Evolutionary conservation across 2,329 filamentous ascomycete genomes (phyloP), one percentile per base, ranked within the genome.

Genomic region (Microcyclosporella mali): DNA sequence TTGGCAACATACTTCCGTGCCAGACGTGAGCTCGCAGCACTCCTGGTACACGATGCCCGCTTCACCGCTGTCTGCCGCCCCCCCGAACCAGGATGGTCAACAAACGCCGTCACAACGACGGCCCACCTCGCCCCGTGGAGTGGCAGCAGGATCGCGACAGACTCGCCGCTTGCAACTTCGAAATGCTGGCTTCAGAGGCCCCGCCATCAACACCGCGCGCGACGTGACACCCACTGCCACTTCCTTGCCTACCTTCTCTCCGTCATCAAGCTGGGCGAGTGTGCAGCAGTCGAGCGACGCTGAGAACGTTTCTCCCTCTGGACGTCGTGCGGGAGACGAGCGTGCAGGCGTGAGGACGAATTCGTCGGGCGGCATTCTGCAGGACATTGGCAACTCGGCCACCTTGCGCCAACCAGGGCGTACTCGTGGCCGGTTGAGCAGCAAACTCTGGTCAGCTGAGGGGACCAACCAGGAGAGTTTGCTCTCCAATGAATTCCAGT

Each of bases 121-220:
- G 14, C n/a, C 21, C n/a, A 15, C n/a, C 12, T 37, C 35, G 18
- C 25, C 25, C 29, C 19, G 18, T 37, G 35, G 19, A 28, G 25
- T 25, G 11, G n/a, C 18, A n/a, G 19, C 35, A 11, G 27, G 21
- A 28, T 37, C 35, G 16, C 35, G 55, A 29, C 56, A 57, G 25
- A 54, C 57, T 14, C 49, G 57, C 28, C 50, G 58, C 28, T 46
- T 65, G 33, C 60, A 64, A 43, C 54, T 64, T 14, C 53, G 61
- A 38, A 63, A 62, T 52, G 58, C 58, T 21, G 60, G 60, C 33
- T 65, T 65, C 35, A 54, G 58, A n/a, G 62, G 47, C 8, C 48
- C 55, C 19, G 46, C 55, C 4, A 33, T 65, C 36, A 53, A 59
- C 3, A 43, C 53, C 15, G 9, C 21, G 21, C 50, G 61, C 30